A percentile compares a stretch with the other conserved stretches of the same genome.
Evolutionary conservation across 345 rosid species (phyloP).

Genomic region (Arabidopsis thaliana): DNA sequence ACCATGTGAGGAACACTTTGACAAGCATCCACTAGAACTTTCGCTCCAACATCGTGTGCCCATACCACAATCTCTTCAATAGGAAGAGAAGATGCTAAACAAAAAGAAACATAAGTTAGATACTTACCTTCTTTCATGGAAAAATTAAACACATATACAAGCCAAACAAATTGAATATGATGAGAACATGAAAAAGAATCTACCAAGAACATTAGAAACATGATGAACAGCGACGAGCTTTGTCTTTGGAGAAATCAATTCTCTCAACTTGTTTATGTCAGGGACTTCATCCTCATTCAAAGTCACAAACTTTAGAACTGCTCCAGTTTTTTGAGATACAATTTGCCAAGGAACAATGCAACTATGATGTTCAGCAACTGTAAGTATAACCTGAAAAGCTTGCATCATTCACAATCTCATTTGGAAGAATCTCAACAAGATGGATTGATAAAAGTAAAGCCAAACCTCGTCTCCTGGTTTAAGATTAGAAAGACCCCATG

Average conservation of each 20-base stretch:
- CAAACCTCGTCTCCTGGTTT: constrained; percentile 81
- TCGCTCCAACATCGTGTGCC: constrained; percentile 81
- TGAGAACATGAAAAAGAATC: constrained; percentile 24
- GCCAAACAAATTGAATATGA: background rate
- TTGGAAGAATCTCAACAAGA: background rate
- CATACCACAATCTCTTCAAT: constrained; percentile 67
- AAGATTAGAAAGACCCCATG: constrained; percentile 83
- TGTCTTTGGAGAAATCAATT: constrained; percentile 69
- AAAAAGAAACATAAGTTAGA: background rate
- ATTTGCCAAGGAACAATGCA: constrained; percentile 98
- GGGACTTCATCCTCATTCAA: constrained; percentile 74
- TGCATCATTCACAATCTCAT: constrained; percentile 33
- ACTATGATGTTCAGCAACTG: constrained; percentile 93
- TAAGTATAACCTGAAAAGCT: constrained; percentile 66
- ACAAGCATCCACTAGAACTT: constrained; percentile 94
- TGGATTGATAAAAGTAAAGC: constrained; percentile 11
- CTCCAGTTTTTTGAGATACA: constrained; percentile 79
- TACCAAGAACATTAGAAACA: constrained; percentile 89
- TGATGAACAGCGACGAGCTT: constrained; percentile 87
- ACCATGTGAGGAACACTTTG: constrained; percentile 97
- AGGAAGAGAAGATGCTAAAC: constrained; percentile 80
- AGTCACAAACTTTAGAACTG: constrained; percentile 64
- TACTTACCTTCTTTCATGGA: background rate
- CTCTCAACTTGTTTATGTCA: constrained; percentile 57
- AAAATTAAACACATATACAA: background rate